Evolutionary conservation across 495 filamentous ascomycete species (phyloP).

Genomic region (Penicillium parvum): DNA sequence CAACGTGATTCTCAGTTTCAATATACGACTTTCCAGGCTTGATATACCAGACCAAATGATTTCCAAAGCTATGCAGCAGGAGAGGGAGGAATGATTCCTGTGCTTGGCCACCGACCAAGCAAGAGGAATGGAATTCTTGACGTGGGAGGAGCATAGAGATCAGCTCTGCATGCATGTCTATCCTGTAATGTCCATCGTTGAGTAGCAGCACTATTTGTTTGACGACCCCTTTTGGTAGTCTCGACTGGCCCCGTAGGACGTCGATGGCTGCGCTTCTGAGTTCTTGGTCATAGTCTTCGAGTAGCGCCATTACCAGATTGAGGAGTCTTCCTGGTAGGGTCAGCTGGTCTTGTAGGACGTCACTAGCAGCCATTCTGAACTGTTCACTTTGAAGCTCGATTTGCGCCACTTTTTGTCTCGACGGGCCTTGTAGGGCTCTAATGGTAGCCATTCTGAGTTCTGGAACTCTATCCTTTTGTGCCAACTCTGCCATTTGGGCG

Average conservation of each 20-base stretch:
- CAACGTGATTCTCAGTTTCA: background rate
- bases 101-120: background rate
- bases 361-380: background rate
- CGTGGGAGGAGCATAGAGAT: no score
- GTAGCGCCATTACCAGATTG: background rate
- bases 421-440: no score
- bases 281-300: background rate
- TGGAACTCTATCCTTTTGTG: no score
- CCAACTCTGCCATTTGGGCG: no score
- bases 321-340: background rate
- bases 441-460: no score
- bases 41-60: background rate
- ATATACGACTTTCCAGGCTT: background rate
- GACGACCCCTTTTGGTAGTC: background rate
- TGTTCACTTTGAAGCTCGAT: background rate
- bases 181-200: background rate
- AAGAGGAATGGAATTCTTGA: background rate
- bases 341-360: background rate
- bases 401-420: no score
- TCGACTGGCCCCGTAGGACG: background rate
- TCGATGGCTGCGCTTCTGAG: background rate
- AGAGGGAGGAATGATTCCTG: background rate
- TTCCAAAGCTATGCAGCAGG: background rate
- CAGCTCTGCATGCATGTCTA: background rate
- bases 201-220: background rate